phyloP scores from a whole-genome alignment of 371 early-diverging fungal species.

The Mortierella sp. region DNA sequence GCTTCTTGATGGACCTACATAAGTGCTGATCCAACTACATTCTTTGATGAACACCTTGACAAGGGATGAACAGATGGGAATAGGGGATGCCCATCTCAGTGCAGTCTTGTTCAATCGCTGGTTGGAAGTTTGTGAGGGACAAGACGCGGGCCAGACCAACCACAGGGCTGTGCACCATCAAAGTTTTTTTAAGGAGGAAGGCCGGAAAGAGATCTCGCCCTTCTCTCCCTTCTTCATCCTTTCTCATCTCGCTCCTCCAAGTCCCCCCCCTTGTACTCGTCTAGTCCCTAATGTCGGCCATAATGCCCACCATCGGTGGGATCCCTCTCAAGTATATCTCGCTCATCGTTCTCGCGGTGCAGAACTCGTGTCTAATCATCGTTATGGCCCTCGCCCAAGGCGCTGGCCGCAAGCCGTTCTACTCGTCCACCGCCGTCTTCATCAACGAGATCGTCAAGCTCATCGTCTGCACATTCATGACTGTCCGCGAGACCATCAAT shows the following conservation, averaged over 20 bases:
- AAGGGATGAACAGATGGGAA: too few relatives aligned
- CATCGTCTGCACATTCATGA: constrained; percentile 70
- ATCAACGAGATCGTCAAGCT: constrained; percentile 88
- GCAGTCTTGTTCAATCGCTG: too few relatives aligned
- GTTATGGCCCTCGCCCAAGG: constrained; percentile 86
- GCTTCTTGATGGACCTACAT: too few relatives aligned
- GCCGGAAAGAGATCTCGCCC: neutral
- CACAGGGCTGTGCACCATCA: neutral
- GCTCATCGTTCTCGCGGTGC: constrained; percentile 86
- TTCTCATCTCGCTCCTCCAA: constrained; percentile 1
- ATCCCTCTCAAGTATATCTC: constrained; percentile 86
- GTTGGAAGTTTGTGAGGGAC: too few relatives aligned
- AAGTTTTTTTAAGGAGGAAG: neutral
- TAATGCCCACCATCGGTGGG: constrained; percentile 58
- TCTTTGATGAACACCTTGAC: too few relatives aligned
- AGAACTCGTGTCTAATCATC: constrained; percentile 87
- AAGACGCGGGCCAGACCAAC: too few relatives aligned
- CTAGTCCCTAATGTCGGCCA: constrained; percentile 36
- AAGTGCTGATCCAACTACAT: too few relatives aligned
- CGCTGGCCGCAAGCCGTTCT: constrained; percentile 64
- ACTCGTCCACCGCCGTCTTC: constrained; percentile 89
- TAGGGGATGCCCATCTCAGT: too few relatives aligned
- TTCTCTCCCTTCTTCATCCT: neutral
- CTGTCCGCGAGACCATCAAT: constrained; percentile 56
- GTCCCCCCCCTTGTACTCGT: neutral